These are phyloP conservation scores for Lizonia empirigonia DNA, from an alignment of 2,329 filamentous ascomycete genomes.

Conservation along the genomic window DNA sequence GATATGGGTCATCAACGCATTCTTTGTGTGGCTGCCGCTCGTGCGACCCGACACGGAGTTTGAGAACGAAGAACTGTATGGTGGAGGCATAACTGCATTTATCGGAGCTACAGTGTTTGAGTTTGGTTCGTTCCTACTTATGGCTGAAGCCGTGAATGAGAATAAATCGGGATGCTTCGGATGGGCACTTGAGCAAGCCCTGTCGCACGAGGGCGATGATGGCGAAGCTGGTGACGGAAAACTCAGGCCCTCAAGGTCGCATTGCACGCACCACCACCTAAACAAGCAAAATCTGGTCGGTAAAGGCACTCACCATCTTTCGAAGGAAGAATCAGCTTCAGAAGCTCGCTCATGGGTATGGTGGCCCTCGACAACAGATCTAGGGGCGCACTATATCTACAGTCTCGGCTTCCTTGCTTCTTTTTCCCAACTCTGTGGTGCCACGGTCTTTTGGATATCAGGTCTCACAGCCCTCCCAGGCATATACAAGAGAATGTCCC, in stretches of 20 bases:
- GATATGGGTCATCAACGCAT: conserved; percentile 60
- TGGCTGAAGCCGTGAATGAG: conserved; percentile 73
- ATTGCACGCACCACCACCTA: conserved; percentile 46
- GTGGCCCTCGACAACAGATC: conserved; percentile 63
- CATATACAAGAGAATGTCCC: conserved; percentile 59
- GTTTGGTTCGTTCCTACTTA: conserved; percentile 65
- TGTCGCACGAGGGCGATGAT: conserved; percentile 41
- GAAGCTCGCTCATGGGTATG: conserved; percentile 57
- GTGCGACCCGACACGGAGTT: conserved; percentile 61
- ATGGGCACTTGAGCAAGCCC: conserved; percentile 65
- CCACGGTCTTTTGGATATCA: conserved; percentile 68
- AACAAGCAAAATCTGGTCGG: conserved; percentile 44
- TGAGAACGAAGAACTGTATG: conserved; percentile 57
- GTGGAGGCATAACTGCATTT: conserved; percentile 67
- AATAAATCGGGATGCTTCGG: conserved; percentile 70
- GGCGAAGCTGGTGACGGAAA: background rate
- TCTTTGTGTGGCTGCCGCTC: conserved; percentile 68
- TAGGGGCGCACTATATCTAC: conserved; percentile 64
- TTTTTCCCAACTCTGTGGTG: conserved; percentile 61
- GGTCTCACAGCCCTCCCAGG: conserved; percentile 65
- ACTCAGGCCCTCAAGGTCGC: conserved; percentile 21
- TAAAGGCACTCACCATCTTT: background rate
- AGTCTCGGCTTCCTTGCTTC: conserved; percentile 69
- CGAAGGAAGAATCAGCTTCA: conserved; percentile 1
- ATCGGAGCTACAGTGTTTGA: conserved; percentile 73